These are phyloP conservation scores for Microglena sp. DNA, from an alignment of 139 green algal genomes.

Conservation along the genomic window DNA sequence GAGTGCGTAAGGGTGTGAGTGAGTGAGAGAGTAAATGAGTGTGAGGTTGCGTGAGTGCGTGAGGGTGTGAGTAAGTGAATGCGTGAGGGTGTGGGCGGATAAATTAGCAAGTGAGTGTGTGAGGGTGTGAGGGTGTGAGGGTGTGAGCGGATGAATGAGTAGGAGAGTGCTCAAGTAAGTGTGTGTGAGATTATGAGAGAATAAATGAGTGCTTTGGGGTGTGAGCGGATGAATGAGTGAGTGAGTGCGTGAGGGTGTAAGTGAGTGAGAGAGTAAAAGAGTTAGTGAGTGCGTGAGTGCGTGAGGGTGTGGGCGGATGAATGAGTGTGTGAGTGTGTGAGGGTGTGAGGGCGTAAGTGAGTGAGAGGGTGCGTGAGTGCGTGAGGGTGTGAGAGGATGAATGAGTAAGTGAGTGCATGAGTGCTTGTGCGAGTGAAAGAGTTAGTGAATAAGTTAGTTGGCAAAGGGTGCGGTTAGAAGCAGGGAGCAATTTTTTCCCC, in stretches of 20 bases:
- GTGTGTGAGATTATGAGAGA: neutral
- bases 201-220: slow-evolving; percentile 1
- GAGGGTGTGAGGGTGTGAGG: neutral
- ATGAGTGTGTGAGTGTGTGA: neutral
- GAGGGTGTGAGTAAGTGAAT: neutral
- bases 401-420: too few relatives aligned
- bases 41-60: slow-evolving; percentile 12
- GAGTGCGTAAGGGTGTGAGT: slow-evolving; percentile 18
- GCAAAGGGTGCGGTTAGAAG: too few relatives aligned
- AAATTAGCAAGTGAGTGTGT: neutral
- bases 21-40: slow-evolving; percentile 22
- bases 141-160: neutral
- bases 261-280: slow-evolving; percentile 22
- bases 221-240: slow-evolving; percentile 10
- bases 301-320: neutral
- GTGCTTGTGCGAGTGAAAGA: too few relatives aligned
- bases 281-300: slow-evolving; percentile 15
- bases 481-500: too few relatives aligned
- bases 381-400: too few relatives aligned
- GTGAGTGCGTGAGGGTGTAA: slow-evolving; percentile 16
- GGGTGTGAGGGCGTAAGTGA: neutral
- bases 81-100: neutral
- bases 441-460: too few relatives aligned
- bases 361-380: slow-evolving; percentile 7
- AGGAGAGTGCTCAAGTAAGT: neutral